Evolutionary conservation across 2,329 filamentous ascomycete species (phyloP).

Genomic region (Sarocladiaceae sp.): DNA sequence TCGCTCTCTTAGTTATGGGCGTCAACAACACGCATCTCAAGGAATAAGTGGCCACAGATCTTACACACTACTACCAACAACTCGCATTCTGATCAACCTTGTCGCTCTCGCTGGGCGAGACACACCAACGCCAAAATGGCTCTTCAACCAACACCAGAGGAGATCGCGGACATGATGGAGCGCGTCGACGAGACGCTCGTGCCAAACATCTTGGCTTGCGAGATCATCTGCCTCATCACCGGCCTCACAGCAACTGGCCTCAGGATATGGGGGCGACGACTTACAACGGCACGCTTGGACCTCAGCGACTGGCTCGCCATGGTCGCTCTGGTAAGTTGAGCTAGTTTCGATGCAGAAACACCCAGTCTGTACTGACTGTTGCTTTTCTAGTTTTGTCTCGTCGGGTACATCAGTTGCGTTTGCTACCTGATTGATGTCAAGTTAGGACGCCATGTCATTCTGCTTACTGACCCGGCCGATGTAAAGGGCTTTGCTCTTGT

Average conservation of each 20-base stretch:
- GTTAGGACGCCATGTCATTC: background rate
- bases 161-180: background rate
- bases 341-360: background rate
- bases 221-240: background rate
- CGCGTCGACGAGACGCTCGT: background rate
- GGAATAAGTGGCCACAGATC: too few relatives aligned
- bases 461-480: background rate
- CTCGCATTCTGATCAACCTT: too few relatives aligned
- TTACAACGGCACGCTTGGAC: background rate
- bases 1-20: too few relatives aligned
- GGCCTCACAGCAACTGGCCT: background rate
- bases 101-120: too few relatives aligned
- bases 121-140: background rate
- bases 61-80: too few relatives aligned
- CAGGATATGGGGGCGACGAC: background rate
- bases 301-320: background rate
- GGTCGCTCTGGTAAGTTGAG: background rate
- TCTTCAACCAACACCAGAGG: background rate
- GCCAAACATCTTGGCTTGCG: background rate
- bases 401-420: background rate
- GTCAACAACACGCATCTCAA: too few relatives aligned
- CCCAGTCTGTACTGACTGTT: background rate
- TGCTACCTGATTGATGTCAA: background rate
- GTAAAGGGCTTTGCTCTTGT: background rate
- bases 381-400: background rate